Evolutionary conservation across 305 asterid species (phyloP).

Genomic region (Fraxinus greggii): DNA sequence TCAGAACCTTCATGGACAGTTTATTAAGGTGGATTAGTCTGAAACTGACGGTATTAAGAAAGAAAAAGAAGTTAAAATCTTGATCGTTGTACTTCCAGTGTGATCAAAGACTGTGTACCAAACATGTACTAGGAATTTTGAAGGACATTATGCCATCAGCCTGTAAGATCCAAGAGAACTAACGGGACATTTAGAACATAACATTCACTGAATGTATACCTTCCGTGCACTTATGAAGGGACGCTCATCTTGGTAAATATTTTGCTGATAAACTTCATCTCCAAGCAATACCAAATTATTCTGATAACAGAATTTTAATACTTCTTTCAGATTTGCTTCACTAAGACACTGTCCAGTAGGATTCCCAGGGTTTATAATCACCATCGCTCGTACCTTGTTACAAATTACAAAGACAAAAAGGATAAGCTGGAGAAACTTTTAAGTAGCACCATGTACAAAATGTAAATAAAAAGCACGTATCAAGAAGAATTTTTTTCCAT

Average conservation of each 20-base stretch:
- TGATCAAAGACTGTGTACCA: background rate
- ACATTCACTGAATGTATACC: slow-evolving; percentile 39
- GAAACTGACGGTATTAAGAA: background rate
- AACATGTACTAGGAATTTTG: background rate
- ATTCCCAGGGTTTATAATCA: slow-evolving; percentile 97
- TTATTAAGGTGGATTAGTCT: background rate
- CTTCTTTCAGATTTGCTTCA: slow-evolving; percentile 67
- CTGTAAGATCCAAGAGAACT: slow-evolving; percentile 10
- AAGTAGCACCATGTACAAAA: background rate
- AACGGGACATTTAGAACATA: slow-evolving; percentile 8
- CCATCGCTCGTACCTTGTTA: slow-evolving; percentile 94
- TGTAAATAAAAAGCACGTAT: background rate
- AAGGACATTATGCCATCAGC: slow-evolving; percentile 13
- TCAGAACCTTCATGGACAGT: slow-evolving; percentile 56
- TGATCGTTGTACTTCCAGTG: background rate
- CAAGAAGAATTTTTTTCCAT: background rate
- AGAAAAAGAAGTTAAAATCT: background rate
- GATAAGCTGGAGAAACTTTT: background rate
- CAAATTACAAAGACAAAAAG: slow-evolving; percentile 1
- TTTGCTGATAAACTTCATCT: slow-evolving; percentile 99
- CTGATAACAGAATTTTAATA: slow-evolving; percentile 71
- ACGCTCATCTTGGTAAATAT: slow-evolving; percentile 95
- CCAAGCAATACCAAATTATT: slow-evolving; percentile 85
- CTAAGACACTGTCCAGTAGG: slow-evolving; percentile 99
- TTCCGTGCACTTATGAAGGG: slow-evolving; percentile 89